Conservation (phyloP, 345 rosid genomes). For the Dimocarpus longan region DNA sequence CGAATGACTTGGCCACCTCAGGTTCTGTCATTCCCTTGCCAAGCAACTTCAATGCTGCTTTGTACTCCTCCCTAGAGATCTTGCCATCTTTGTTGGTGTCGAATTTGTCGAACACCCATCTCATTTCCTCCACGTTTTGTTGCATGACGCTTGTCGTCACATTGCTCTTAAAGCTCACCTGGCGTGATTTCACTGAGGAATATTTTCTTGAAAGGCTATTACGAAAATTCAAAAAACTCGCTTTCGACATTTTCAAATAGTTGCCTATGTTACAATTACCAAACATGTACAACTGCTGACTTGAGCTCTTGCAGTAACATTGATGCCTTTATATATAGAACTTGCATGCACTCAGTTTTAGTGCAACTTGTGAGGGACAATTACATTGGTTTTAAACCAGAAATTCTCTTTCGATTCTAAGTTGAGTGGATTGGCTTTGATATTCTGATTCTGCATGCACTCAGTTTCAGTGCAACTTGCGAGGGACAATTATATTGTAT, state of each 20-base stretch:
- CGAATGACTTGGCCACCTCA: conserved; percentile 41
- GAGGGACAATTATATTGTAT: neutral
- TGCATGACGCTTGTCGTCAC: conserved; percentile 13
- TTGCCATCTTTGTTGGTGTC: conserved; percentile 60
- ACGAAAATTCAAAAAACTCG: conserved; percentile 32
- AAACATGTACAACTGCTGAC: neutral
- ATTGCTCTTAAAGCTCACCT: conserved; percentile 14
- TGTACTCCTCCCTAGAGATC: conserved; percentile 54
- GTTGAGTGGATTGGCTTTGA: neutral
- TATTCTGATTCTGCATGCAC: neutral
- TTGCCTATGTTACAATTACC: too few species aligned
- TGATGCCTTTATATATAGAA: neutral
- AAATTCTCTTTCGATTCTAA: neutral
- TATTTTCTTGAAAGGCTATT: conserved; percentile 24
- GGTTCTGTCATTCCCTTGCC: conserved; percentile 37
- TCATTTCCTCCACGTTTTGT: conserved; percentile 47
- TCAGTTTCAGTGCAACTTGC: neutral
- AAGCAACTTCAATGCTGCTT: conserved; percentile 37
- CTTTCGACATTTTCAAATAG: conserved; percentile 19
- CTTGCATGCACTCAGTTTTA: too few species aligned
- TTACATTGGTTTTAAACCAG: too few species aligned
- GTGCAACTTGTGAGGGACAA: too few species aligned
- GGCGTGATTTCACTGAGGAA: conserved; percentile 22
- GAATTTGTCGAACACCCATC: conserved; percentile 51
- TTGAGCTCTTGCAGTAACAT: neutral